A percentile compares a stretch with the other conserved stretches of the same genome.
These are phyloP conservation scores for Xerocomus minutiporus DNA, from an alignment of 1,284 basidiomycete genomes.

Conservation along the genomic window DNA sequence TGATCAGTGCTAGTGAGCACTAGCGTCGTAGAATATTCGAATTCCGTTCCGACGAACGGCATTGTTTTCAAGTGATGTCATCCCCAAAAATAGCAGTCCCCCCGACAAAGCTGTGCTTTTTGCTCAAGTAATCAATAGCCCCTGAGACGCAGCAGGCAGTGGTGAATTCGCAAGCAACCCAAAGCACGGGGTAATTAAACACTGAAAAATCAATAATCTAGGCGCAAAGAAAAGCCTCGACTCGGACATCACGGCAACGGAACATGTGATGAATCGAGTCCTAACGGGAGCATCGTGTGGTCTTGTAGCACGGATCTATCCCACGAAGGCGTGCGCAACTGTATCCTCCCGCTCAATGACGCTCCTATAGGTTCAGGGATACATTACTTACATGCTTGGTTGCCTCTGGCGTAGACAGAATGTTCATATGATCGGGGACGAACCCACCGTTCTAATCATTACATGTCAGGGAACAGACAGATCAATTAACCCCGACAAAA, in stretches of 20 bases:
- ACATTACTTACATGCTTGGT: slow-evolving; percentile 49
- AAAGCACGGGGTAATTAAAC: neutral
- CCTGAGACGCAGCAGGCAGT: neutral
- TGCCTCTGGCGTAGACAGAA: slow-evolving; percentile 57
- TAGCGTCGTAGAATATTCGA: neutral
- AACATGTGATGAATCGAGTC: slow-evolving; percentile 39
- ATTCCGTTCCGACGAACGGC: neutral
- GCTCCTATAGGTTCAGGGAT: neutral
- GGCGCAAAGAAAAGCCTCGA: neutral
- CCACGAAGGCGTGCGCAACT: slow-evolving; percentile 27
- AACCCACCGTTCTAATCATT: slow-evolving; percentile 51
- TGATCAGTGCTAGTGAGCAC: neutral
- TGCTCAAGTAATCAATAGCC: neutral
- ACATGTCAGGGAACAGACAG: neutral
- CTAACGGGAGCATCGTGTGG: slow-evolving; percentile 51
- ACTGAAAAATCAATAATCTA: neutral
- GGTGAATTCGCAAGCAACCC: neutral
- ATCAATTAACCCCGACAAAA: slow-evolving; percentile 4
- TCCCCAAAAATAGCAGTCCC: neutral
- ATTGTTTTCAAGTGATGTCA: neutral
- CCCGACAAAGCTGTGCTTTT: neutral
- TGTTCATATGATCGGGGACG: slow-evolving; percentile 73
- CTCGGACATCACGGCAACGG: slow-evolving; percentile 11
- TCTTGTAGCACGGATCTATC: slow-evolving; percentile 35
- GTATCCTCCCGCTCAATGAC: slow-evolving; percentile 6